Conservation (phyloP, 192 early-diverging fungal species). For the Gonapodya prolifera region DNA sequence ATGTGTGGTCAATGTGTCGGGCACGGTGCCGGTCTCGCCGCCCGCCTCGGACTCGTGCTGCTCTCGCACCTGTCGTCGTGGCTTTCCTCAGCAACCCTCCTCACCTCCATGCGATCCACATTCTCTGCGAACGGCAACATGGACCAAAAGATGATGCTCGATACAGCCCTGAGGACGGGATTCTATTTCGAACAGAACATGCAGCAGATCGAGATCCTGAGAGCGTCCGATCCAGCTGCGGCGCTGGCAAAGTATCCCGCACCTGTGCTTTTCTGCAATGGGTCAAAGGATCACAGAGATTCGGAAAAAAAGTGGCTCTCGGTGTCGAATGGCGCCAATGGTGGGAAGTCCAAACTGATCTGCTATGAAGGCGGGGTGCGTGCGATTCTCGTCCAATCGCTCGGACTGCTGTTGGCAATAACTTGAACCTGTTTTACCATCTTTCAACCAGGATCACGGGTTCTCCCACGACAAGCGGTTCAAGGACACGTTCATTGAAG, state of each 20-base stretch:
- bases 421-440: no score
- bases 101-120: not conserved
- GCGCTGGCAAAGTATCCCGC: slow-evolving; percentile 10
- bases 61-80: not conserved
- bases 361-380: slow-evolving; percentile 12
- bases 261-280: slow-evolving; percentile 14
- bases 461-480: slow-evolving; percentile 15
- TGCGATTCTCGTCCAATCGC: not conserved
- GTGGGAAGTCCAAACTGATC: slow-evolving; percentile 1
- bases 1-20: slow-evolving; percentile 16
- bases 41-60: slow-evolving; percentile 1
- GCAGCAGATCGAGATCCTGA: slow-evolving; percentile 11
- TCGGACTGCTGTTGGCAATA: not conserved
- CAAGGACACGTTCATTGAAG: slow-evolving; percentile 9
- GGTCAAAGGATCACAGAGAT: slow-evolving; percentile 13
- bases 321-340: slow-evolving; percentile 7
- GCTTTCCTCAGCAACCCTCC: not conserved
- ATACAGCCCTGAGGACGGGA: slow-evolving; percentile 4
- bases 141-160: slow-evolving; percentile 11
- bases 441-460: slow-evolving; percentile 10
- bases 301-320: slow-evolving; percentile 13
- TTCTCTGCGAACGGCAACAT: slow-evolving; percentile 4
- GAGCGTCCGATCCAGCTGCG: slow-evolving; percentile 1
- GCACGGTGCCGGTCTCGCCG: slow-evolving; percentile 3
- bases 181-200: slow-evolving; percentile 10